Percentiles rank a stretch among this genome's conserved stretches.
These are phyloP conservation scores for Termitomyces heimii DNA, from an alignment of 768 basidiomycete species.

Conservation along the genomic window DNA sequence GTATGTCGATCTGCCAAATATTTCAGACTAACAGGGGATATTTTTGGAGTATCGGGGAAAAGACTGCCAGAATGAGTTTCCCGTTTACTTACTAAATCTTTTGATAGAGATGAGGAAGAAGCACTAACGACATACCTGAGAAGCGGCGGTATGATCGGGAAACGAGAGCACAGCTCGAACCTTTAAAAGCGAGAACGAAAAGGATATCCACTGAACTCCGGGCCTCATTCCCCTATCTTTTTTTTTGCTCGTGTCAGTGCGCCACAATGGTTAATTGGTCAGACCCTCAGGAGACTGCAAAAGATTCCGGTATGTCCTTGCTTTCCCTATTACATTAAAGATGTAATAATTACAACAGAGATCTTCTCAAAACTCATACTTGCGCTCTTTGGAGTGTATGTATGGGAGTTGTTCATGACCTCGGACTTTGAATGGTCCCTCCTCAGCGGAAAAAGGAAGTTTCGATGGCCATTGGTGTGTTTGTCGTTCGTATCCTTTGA, in stretches of 20 bases:
- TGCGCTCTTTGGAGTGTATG: conserved; percentile 56
- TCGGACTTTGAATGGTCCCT: conserved; percentile 66
- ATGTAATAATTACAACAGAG: conserved; percentile 25
- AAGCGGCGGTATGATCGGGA: conserved; percentile 21
- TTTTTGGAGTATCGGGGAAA: neutral
- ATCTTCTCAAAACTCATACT: conserved; percentile 57
- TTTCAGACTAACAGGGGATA: neutral
- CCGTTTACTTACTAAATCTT: neutral
- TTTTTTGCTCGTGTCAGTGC: neutral
- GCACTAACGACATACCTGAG: conserved; percentile 10
- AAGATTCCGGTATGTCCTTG: conserved; percentile 30
- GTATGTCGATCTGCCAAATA: conserved; percentile 3
- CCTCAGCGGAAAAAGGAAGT: conserved; percentile 46
- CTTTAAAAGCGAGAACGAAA: conserved; percentile 11
- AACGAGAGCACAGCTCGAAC: conserved; percentile 1
- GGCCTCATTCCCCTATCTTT: neutral
- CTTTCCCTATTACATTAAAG: neutral
- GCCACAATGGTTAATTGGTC: conserved; percentile 41
- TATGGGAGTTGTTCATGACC: conserved; percentile 65
- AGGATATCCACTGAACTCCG: neutral
- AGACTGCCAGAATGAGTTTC: neutral
- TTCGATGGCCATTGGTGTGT: conserved; percentile 68
- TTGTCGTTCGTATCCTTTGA: neutral
- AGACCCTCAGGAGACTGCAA: conserved; percentile 33
- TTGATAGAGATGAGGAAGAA: conserved; percentile 8